Evolutionary conservation across 2,329 filamentous ascomycete species (phyloP).

Genomic region (Pseudogymnoascus sp.): DNA sequence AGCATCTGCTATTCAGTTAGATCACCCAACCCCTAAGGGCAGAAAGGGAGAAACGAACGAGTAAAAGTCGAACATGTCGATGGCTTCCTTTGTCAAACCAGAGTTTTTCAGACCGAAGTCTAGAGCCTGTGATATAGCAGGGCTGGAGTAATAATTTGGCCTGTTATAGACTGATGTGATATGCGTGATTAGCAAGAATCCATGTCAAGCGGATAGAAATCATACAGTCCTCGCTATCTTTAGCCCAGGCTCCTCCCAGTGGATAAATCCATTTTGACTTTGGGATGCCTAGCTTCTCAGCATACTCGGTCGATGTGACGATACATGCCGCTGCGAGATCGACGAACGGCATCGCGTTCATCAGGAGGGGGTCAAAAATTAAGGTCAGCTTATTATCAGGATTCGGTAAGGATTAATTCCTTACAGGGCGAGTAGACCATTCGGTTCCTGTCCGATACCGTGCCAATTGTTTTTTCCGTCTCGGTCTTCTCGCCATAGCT

Average conservation of each 20-base stretch:
- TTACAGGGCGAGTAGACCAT: constrained; percentile 63
- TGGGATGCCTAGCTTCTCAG: constrained; percentile 46
- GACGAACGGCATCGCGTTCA: constrained; percentile 66
- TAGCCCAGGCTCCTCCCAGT: constrained; percentile 55
- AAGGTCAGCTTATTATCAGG: constrained; percentile 14
- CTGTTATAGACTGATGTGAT: constrained; percentile 50
- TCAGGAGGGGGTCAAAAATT: constrained; percentile 52
- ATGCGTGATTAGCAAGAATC: background rate
- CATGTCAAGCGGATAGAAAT: constrained; percentile 1
- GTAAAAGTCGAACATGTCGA: constrained; percentile 59
- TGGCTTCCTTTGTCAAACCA: constrained; percentile 39
- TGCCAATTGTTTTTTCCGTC: constrained; percentile 44
- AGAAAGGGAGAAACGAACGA: constrained; percentile 34
- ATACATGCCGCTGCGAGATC: constrained; percentile 57
- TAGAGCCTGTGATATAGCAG: constrained; percentile 50
- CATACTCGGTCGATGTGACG: constrained; percentile 50
- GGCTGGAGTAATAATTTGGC: constrained; percentile 49
- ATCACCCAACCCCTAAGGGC: background rate
- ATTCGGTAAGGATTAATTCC: constrained; percentile 18
- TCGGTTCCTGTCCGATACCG: constrained; percentile 48
- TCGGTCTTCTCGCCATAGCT: constrained; percentile 39
- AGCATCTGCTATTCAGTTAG: constrained; percentile 42
- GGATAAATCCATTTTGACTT: constrained; percentile 55
- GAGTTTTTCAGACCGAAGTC: constrained; percentile 45
- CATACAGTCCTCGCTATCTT: constrained; percentile 48